phyloP scores from a whole-genome alignment of 192 early-diverging fungal genomes.

The Coemansia sp. region DNA sequence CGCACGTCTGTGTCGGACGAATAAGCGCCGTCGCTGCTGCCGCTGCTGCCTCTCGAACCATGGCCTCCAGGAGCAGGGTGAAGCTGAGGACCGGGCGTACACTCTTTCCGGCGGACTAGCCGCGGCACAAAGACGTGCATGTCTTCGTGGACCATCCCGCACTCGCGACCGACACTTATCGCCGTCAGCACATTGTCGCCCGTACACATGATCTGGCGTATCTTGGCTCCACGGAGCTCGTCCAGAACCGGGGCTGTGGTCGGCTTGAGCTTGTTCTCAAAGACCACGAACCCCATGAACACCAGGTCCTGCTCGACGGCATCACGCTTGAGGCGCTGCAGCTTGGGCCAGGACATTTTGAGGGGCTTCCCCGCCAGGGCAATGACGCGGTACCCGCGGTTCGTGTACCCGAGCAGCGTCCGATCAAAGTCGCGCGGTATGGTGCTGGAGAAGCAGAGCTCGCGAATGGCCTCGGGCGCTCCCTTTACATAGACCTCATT shows the following conservation, averaged over 20 bases:
- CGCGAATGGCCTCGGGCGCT: slow-evolving; percentile 90
- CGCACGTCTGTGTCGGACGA: slow-evolving; percentile 13
- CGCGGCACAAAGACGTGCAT: slow-evolving; percentile 75
- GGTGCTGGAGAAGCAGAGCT: slow-evolving; percentile 78
- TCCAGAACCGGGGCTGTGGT: slow-evolving; percentile 72
- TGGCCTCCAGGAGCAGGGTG: too few relatives aligned
- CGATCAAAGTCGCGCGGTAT: slow-evolving; percentile 82
- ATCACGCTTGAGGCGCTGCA: slow-evolving; percentile 70
- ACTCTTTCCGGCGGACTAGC: slow-evolving; percentile 51
- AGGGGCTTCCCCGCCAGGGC: slow-evolving; percentile 84
- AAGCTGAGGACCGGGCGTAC: not conserved
- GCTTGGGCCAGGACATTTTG: slow-evolving; percentile 60
- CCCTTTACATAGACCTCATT: slow-evolving; percentile 88
- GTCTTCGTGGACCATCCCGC: slow-evolving; percentile 73
- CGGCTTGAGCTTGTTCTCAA: slow-evolving; percentile 98
- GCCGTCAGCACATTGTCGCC: slow-evolving; percentile 97
- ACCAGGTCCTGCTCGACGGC: slow-evolving; percentile 76
- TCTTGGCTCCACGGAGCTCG: slow-evolving; percentile 71
- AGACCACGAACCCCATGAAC: slow-evolving; percentile 94
- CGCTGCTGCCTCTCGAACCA: not conserved
- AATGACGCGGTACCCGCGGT: slow-evolving; percentile 96
- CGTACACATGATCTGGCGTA: slow-evolving; percentile 97
- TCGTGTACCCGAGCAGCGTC: slow-evolving; percentile 77
- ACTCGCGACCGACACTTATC: slow-evolving; percentile 89
- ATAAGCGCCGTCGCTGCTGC: not conserved